Evolutionary conservation across 352 stramenopile species (phyloP).

Genomic region (Phytophthora multivora): DNA sequence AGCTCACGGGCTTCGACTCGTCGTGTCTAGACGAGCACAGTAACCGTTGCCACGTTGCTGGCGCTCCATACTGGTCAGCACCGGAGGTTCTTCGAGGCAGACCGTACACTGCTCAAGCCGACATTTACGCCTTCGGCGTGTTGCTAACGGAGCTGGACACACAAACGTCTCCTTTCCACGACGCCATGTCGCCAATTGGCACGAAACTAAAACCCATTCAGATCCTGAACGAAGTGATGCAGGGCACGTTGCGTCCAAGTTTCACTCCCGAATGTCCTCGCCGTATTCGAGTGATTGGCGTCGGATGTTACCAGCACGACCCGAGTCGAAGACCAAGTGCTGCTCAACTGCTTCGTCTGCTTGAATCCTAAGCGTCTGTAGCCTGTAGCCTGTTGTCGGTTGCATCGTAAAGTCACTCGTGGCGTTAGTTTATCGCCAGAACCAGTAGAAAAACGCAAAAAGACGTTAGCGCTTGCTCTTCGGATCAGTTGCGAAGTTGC

Average conservation of each 20-base stretch:
- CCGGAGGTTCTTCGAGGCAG: slow-evolving; percentile 40
- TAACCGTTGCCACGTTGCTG: slow-evolving; percentile 11
- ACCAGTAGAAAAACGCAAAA: background rate
- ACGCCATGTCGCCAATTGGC: slow-evolving; percentile 27
- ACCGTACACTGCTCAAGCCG: slow-evolving; percentile 28
- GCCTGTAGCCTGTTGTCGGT: background rate
- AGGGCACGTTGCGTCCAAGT: slow-evolving; percentile 49
- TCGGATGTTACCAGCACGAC: slow-evolving; percentile 51
- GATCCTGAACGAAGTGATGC: slow-evolving; percentile 47
- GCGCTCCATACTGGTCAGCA: slow-evolving; percentile 37
- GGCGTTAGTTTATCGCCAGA: slow-evolving; percentile 2
- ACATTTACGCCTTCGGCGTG: slow-evolving; percentile 49
- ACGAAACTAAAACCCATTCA: slow-evolving; percentile 45
- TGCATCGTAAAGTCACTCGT: background rate
- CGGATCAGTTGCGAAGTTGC: slow-evolving; percentile 13
- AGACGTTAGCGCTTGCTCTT: background rate
- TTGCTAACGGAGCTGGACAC: slow-evolving; percentile 45
- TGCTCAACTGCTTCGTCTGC: slow-evolving; percentile 39
- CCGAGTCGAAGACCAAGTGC: slow-evolving; percentile 35
- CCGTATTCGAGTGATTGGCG: slow-evolving; percentile 42
- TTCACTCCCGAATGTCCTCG: slow-evolving; percentile 49
- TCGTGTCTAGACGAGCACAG: slow-evolving; percentile 34
- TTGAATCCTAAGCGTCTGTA: slow-evolving; percentile 22
- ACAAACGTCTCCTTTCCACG: slow-evolving; percentile 29
- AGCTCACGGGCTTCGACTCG: slow-evolving; percentile 50